Percentiles rank a stretch among this genome's conserved stretches.
Conservation (phyloP, 2,329 filamentous ascomycete genomes). For the Colletotrichum acutatum region DNA sequence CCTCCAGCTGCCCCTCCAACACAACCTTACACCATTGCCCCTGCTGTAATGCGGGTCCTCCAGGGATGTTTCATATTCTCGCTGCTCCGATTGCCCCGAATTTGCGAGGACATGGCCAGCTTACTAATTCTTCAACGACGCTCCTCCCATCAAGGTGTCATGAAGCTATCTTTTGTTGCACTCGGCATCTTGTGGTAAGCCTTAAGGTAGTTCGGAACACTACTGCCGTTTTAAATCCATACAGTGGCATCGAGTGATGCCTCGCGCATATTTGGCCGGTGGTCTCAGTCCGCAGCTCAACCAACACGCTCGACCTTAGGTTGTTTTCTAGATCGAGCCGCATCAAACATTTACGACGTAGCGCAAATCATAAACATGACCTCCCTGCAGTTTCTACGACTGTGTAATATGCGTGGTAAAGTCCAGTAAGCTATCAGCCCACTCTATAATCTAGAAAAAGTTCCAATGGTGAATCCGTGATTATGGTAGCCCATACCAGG, state of each 20-base stretch:
- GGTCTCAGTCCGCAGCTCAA: neutral
- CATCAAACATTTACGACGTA: neutral
- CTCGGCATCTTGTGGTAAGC: neutral
- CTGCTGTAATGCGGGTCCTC: constrained; percentile 4
- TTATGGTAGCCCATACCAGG: neutral
- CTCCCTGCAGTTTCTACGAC: neutral
- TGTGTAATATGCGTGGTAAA: too few species aligned
- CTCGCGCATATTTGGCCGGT: neutral
- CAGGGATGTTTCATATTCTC: constrained; percentile 15
- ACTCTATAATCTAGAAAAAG: neutral
- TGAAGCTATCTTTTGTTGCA: neutral
- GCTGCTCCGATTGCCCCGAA: constrained; percentile 33
- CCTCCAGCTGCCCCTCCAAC: constrained; percentile 32
- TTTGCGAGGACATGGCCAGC: constrained; percentile 9
- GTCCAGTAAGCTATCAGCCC: too few species aligned
- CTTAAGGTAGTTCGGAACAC: neutral
- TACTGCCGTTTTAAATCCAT: neutral
- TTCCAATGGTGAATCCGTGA: neutral
- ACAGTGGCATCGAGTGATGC: neutral
- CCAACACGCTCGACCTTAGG: neutral
- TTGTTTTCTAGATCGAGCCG: neutral
- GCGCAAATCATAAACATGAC: neutral
- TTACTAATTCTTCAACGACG: constrained; percentile 34
- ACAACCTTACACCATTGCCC: constrained; percentile 5
- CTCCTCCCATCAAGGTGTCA: constrained; percentile 22